Conservation (phyloP, 345 rosid species). For the Brassica nigra region DNA sequence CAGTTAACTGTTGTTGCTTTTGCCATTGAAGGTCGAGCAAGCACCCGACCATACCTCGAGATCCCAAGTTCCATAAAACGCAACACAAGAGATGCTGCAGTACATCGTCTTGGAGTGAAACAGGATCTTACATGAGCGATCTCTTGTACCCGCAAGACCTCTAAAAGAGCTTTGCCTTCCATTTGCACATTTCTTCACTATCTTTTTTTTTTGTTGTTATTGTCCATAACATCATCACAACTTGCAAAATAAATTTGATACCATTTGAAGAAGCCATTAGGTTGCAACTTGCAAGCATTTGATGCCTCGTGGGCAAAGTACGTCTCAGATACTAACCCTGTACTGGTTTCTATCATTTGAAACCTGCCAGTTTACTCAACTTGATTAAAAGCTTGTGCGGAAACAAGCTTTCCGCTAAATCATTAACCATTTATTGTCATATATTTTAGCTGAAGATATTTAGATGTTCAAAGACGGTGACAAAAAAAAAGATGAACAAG, state of each 20-base stretch:
- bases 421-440: neutral
- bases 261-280: constrained; percentile 8
- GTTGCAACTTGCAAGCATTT: constrained; percentile 9
- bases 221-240: constrained; percentile 19
- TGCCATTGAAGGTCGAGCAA: constrained; percentile 56
- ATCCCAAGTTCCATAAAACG: constrained; percentile 72
- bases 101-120: constrained; percentile 42
- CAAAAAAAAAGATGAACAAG: neutral
- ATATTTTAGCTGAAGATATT: neutral
- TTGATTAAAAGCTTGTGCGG: neutral
- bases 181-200: constrained; percentile 7
- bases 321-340: neutral
- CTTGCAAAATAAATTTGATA: neutral
- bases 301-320: neutral
- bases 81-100: constrained; percentile 66
- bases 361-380: neutral
- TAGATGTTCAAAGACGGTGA: neutral
- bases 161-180: neutral
- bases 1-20: neutral
- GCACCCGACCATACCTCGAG: constrained; percentile 76
- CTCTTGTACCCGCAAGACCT: constrained; percentile 36
- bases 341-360: neutral
- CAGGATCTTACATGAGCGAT: constrained; percentile 36
- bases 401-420: neutral
- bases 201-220: neutral